phyloP scores from a whole-genome alignment of 805 yeast genomes.

The Ogataea nonfermentans region DNA sequence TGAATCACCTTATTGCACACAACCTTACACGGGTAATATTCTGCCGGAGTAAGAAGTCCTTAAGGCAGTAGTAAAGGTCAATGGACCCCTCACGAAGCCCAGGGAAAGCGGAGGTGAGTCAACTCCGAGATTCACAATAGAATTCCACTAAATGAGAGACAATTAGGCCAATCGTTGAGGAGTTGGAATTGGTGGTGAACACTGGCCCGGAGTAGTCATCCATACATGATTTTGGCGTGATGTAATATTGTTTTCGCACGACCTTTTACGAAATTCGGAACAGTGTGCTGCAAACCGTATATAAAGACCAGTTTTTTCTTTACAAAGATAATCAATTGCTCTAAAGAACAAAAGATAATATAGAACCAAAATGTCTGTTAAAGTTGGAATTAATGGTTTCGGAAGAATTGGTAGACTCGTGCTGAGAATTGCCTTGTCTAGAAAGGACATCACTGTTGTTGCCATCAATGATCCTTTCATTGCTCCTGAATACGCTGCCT shows the following conservation, averaged over 20 bases:
- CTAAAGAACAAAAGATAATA: conserved; percentile 6
- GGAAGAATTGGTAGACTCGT: conserved; percentile 93
- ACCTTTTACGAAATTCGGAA: conserved; percentile 5
- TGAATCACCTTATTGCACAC: no score
- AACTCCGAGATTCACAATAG: no score
- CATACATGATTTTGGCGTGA: conserved; percentile 16
- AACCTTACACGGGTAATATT: no score
- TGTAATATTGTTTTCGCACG: conserved; percentile 12
- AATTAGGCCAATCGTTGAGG: neutral
- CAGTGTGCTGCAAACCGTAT: conserved; percentile 14
- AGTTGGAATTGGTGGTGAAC: conserved; percentile 13
- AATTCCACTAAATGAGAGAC: neutral
- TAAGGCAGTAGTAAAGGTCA: no score
- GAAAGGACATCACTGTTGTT: conserved; percentile 76
- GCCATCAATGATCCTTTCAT: conserved; percentile 93
- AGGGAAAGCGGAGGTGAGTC: no score
- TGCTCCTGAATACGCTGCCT: conserved; percentile 85
- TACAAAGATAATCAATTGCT: conserved; percentile 1
- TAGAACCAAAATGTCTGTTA: conserved; percentile 48
- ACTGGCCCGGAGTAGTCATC: conserved; percentile 22
- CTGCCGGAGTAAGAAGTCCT: no score
- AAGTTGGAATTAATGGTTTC: conserved; percentile 91
- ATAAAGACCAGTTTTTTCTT: conserved; percentile 16
- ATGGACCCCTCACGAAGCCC: no score
- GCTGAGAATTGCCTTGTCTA: conserved; percentile 72